Base-by-base conservation (phyloP, 805 yeast species). In the Spathaspora hagerdaliae region DNA sequence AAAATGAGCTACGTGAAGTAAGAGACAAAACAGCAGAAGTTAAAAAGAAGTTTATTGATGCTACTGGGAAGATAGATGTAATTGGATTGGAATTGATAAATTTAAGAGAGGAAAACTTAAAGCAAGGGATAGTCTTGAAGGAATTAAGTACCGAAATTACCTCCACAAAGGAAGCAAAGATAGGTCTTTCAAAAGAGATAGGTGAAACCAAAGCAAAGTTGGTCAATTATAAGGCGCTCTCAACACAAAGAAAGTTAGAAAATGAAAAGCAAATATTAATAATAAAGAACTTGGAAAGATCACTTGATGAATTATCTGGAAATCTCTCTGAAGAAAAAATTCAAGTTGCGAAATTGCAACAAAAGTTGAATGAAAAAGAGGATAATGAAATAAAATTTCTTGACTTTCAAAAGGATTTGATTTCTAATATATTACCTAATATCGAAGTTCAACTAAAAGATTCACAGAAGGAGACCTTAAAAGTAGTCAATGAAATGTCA, bases 321-420 rank as follows among this genome's bases (percentile, higher is more conserved):
- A 45, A 41, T 34, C 27, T 45, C 15, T 45, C 48, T 6, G 44
- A 41, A 29, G 48, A 45, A 27, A 45, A 45, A 32, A 31, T 45
- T n/a, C 41, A 33, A 8, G 38, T 31, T 27, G 29, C 36, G 6
- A 36, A 43, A 15, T 38, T 45, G 9, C 35, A 13, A 29, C 29
- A 12, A 14, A 36, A 40, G 14, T 29, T 44, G 4, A 14, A 24
- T 14, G 36, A 44, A 40, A 39, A 36, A 12, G 11, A 27, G 12
- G 39, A 26, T 11, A 36, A 36, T n/a, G 39, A 36, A 26, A 8
- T 36, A 4, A 36, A 36, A n/a, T 36, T 29, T 6, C 9, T 29
- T 9, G 12, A 29, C 9, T 9, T 9, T 29, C 32, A 29, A 29
- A 29, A 29, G 32, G 32, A 29, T 9, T 29, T 29, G 32, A 29